phyloP scores from a whole-genome alignment of 2,329 filamentous ascomycete species.

The Rhinocladiella similis region DNA sequence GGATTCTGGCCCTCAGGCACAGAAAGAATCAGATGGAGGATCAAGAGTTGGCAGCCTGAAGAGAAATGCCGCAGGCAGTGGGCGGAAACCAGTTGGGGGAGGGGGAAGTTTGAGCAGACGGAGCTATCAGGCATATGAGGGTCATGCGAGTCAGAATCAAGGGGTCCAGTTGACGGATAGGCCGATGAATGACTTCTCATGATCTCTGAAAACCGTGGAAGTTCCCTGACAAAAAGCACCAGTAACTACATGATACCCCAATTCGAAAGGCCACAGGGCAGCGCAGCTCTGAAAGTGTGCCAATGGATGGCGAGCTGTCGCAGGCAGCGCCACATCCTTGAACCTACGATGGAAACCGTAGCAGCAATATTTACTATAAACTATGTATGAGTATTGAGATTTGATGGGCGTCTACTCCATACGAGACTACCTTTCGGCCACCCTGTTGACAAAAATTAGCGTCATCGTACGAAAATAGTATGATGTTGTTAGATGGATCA shows the following conservation, averaged over 20 bases:
- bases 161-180: conserved; percentile 67
- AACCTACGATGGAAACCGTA: too few species aligned
- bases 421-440: too few species aligned
- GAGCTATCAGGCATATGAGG: not conserved
- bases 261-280: too few species aligned
- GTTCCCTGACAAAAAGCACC: not conserved
- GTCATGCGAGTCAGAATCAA: not conserved
- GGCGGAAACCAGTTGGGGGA: conserved; percentile 32
- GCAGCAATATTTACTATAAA: not conserved
- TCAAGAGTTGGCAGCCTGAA: conserved; percentile 64
- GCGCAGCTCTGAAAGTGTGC: too few species aligned
- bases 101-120: conserved; percentile 39
- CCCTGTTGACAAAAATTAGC: too few species aligned
- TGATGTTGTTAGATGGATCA: too few species aligned
- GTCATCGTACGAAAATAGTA: too few species aligned
- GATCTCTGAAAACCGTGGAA: not conserved
- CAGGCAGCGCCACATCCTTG: too few species aligned
- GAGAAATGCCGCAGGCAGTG: conserved; percentile 48
- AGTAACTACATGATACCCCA: too few species aligned
- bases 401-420: too few species aligned
- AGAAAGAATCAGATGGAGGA: conserved; percentile 29
- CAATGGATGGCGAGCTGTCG: too few species aligned
- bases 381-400: not conserved
- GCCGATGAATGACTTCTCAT: conserved; percentile 70
- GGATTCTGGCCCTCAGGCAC: conserved; percentile 7